A percentile compares a stretch with the other conserved stretches of the same genome.
phyloP scores from a whole-genome alignment of 164 flowering plant genomes.

The Umbellularia californica region DNA sequence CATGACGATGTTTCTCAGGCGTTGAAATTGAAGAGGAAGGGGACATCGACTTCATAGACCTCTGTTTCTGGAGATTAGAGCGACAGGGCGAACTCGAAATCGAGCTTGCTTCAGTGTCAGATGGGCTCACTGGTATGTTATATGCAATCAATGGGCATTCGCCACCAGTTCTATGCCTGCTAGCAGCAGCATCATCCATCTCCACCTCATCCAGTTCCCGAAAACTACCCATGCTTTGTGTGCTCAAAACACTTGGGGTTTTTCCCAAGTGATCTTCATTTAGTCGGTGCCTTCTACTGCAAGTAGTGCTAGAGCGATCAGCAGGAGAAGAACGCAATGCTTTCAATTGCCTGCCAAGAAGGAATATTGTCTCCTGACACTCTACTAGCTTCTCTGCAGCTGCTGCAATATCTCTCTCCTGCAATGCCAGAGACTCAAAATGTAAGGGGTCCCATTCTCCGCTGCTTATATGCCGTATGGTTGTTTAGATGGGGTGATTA shows the following conservation, averaged over 20 bases:
- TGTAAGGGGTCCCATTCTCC: background rate
- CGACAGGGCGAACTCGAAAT: constrained; percentile 43
- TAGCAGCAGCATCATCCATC: constrained; percentile 22
- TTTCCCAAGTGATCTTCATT: constrained; percentile 34
- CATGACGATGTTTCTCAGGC: constrained; percentile 72
- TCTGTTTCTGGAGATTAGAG: constrained; percentile 45
- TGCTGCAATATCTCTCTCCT: constrained; percentile 75
- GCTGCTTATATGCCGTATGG: too few species aligned
- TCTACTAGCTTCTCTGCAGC: constrained; percentile 94
- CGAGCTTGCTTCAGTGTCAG: constrained; percentile 38
- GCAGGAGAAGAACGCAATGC: constrained; percentile 48
- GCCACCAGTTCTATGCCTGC: constrained; percentile 21
- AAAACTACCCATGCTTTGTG: constrained; percentile 10
- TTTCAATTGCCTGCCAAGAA: constrained; percentile 81
- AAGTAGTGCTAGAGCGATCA: constrained; percentile 43
- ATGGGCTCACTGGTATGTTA: constrained; percentile 33
- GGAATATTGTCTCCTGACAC: constrained; percentile 92
- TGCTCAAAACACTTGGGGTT: constrained; percentile 27
- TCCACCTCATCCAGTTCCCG: constrained; percentile 42
- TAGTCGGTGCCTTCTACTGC: constrained; percentile 32
- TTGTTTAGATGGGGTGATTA: too few species aligned
- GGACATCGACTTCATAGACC: constrained; percentile 29
- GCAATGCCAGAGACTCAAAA: constrained; percentile 7
- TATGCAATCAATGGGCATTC: constrained; percentile 43
- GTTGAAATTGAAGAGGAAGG: constrained; percentile 55